These are phyloP conservation scores for Eimeria brunetti DNA, from an alignment of 169 alveolate species.

Conservation along the genomic window DNA sequence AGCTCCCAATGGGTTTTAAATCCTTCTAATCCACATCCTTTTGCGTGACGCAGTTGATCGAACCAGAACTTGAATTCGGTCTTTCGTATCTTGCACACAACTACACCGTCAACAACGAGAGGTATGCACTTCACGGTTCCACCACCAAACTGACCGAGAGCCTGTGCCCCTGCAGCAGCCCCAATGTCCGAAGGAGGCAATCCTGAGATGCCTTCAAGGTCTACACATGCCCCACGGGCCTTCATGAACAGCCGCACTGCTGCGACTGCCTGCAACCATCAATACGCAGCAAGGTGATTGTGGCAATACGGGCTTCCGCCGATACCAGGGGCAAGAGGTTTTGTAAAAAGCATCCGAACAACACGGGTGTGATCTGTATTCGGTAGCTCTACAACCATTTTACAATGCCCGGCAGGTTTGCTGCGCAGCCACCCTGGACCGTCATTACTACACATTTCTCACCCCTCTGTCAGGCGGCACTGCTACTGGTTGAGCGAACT, in stretches of 20 bases:
- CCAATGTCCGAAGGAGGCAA: slow-evolving; percentile 76
- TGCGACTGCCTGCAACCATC: slow-evolving; percentile 74
- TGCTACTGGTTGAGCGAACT: slow-evolving; percentile 80
- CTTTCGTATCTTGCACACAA: slow-evolving; percentile 88
- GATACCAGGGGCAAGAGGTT: neutral
- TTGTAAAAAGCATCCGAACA: neutral
- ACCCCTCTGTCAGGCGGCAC: slow-evolving; percentile 73
- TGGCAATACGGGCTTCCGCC: neutral
- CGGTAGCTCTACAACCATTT: neutral
- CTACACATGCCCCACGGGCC: slow-evolving; percentile 74
- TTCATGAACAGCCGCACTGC: slow-evolving; percentile 64
- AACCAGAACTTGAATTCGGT: slow-evolving; percentile 61
- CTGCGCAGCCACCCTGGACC: neutral
- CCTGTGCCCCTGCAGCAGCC: slow-evolving; percentile 48
- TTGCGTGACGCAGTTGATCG: slow-evolving; percentile 49
- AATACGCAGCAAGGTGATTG: neutral
- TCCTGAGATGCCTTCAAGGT: slow-evolving; percentile 73
- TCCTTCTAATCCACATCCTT: slow-evolving; percentile 48
- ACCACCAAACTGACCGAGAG: neutral
- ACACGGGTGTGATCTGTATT: neutral
- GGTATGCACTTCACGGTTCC: slow-evolving; percentile 88
- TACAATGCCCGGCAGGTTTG: neutral
- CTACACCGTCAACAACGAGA: slow-evolving; percentile 94
- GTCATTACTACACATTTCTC: neutral
- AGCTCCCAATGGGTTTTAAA: slow-evolving; percentile 78